Evolutionary conservation across 441 rosid species (phyloP), one percentile per base, ranked within the genome.

Genomic region (Iberis amara): DNA sequence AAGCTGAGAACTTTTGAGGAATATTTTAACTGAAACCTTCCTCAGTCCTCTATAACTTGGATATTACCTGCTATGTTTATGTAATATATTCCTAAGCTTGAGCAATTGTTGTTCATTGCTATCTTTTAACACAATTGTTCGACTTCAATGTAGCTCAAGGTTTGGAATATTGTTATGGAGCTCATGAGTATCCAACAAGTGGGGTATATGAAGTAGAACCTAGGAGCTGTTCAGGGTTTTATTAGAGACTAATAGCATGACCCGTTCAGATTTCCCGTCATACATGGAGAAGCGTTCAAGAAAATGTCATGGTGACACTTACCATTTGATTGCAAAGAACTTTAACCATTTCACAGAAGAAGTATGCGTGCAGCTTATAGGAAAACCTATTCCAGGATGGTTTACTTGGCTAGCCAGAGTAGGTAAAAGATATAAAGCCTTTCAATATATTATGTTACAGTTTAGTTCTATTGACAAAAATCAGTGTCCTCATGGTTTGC

Each of bases 121-220:
- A 13, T 61, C 30, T 4, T 47, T 38, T 61, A 18, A 48, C 31
- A 40, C 21, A 4, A 37, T 35, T 12, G 6, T 33, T 57, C 1
- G 8, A 51, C 23, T 38, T 26, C 8, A 33, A 26, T 66, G 65
- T 75, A 88, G 99, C 76, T 45, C 89, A 92, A 54, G 95, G 83
- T 42, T 59, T 82, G 70, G 99, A 92, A 70, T 92, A 79, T 69
- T 92, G 92, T 9, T 89, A 78, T 66, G 97, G 99, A 56, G 99
- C 99, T 48, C 99, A 92, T 36, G 97, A 92, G 61, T 80, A 72
- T 65, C 54, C 94, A 33, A 52, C 73, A 39, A 92, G 97, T 60
- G 99, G 99, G 11, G 85, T 92, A 35, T 92, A 86, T 52, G 96
- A 92, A 71, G 92, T 86, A 67, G 95, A 89, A 55, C 99, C 99